These are phyloP conservation scores for Fusarium sp. DNA, from an alignment of 2,329 filamentous ascomycete genomes.

Conservation along the genomic window DNA sequence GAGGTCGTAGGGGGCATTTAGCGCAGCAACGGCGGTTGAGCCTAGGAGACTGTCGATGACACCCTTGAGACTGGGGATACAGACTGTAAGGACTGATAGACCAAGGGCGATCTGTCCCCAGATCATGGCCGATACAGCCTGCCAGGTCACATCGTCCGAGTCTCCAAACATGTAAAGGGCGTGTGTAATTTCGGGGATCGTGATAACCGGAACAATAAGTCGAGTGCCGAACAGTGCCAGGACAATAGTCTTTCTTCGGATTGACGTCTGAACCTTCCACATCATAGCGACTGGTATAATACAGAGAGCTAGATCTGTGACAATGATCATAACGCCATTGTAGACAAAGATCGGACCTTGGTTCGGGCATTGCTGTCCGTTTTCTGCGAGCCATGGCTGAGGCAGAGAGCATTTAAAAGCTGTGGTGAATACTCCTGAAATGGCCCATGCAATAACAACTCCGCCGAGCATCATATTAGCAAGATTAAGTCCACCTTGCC, in stretches of 20 bases:
- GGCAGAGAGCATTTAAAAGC: slow-evolving; percentile 39
- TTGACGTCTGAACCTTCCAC: slow-evolving; percentile 45
- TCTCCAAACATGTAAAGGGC: slow-evolving; percentile 31
- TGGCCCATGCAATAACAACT: slow-evolving; percentile 20
- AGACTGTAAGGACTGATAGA: slow-evolving; percentile 42
- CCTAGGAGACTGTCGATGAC: slow-evolving; percentile 44
- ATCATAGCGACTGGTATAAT: slow-evolving; percentile 43
- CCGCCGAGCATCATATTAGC: slow-evolving; percentile 34
- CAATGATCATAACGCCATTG: slow-evolving; percentile 35
- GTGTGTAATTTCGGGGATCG: slow-evolving; percentile 34
- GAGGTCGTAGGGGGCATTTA: slow-evolving; percentile 41
- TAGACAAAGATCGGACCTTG: slow-evolving; percentile 34
- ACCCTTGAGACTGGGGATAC: slow-evolving; percentile 43
- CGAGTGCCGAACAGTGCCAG: slow-evolving; percentile 41
- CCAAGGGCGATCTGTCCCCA: slow-evolving; percentile 43
- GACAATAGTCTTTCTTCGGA: slow-evolving; percentile 36
- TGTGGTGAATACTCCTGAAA: slow-evolving; percentile 31
- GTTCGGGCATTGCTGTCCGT: slow-evolving; percentile 20
- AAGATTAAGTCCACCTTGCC: slow-evolving; percentile 26
- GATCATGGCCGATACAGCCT: slow-evolving; percentile 29
- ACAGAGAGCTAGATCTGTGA: slow-evolving; percentile 37
- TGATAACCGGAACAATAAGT: slow-evolving; percentile 40
- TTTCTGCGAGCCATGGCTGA: slow-evolving; percentile 32
- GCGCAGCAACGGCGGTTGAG: slow-evolving; percentile 34
- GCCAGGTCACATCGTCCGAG: slow-evolving; percentile 37